A percentile compares a stretch with the other conserved stretches of the same genome.
Evolutionary conservation across 2,329 filamentous ascomycete genomes (phyloP).

Genomic region (Xylaria digitata): DNA sequence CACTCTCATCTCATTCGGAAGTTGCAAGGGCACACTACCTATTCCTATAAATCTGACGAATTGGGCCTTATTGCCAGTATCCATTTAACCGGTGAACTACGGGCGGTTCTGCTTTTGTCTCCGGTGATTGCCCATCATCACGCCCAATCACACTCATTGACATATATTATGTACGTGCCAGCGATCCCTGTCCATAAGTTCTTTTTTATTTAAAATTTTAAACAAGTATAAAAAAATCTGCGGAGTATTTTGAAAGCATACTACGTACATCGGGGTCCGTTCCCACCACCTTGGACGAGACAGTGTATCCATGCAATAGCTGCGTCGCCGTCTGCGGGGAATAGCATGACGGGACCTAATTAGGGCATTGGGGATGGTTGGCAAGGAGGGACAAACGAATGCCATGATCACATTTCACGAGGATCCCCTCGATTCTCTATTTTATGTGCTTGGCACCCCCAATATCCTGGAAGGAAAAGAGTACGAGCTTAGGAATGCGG

Average conservation of each 20-base stretch:
- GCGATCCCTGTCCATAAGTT: slow-evolving; percentile 14
- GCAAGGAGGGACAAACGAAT: slow-evolving; percentile 10
- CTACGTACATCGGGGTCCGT: slow-evolving; percentile 5
- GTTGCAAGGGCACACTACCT: background rate
- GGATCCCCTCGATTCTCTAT: background rate
- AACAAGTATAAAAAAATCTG: background rate
- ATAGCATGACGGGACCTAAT: background rate
- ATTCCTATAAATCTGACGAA: background rate
- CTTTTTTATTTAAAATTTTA: background rate
- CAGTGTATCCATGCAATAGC: background rate
- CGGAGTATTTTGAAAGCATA: background rate
- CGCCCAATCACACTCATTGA: slow-evolving; percentile 18
- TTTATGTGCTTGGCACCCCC: slow-evolving; percentile 17
- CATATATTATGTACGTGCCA: background rate
- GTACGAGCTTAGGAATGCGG: background rate
- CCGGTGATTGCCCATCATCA: background rate
- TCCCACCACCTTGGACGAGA: background rate
- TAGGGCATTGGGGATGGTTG: background rate
- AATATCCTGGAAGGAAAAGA: background rate
- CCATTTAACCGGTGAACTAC: slow-evolving; percentile 30
- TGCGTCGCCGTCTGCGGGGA: slow-evolving; percentile 20
- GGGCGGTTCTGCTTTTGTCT: background rate
- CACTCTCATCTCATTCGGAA: background rate
- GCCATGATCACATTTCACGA: slow-evolving; percentile 15
- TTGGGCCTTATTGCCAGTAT: slow-evolving; percentile 1